phyloP scores from a whole-genome alignment of 1,139 yeast genomes.

The Arxiozyma heterogenica region DNA sequence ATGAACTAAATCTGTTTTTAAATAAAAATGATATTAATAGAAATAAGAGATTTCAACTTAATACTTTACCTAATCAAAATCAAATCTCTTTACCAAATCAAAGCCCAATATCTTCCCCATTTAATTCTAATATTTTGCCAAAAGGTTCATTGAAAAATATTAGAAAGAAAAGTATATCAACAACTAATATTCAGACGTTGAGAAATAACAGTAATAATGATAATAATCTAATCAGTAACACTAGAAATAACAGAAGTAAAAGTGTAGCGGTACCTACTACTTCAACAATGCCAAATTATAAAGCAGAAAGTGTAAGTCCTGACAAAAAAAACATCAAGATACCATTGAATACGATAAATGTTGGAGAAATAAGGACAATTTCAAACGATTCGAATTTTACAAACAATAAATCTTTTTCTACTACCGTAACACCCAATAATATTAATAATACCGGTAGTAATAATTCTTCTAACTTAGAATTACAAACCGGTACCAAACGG shows the following conservation, averaged over 20 bases:
- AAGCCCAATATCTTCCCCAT: slow-evolving; percentile 2
- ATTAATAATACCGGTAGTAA: not conserved
- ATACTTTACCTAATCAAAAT: slow-evolving; percentile 3
- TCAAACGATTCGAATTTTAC: not conserved
- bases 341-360: not conserved
- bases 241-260: not conserved
- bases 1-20: slow-evolving; percentile 19
- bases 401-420: not conserved
- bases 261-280: not conserved
- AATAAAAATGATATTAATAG: slow-evolving; percentile 19
- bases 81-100: slow-evolving; percentile 7
- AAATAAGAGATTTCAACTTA: slow-evolving; percentile 15
- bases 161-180: slow-evolving; percentile 3
- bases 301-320: slow-evolving; percentile 1
- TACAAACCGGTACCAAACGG: not conserved
- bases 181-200: slow-evolving; percentile 1
- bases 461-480: not conserved
- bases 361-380: not conserved
- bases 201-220: not conserved
- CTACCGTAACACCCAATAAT: not conserved
- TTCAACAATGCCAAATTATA: not conserved
- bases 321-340: not conserved
- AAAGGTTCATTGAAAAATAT: not conserved
- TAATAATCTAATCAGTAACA: not conserved
- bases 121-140: not conserved